Base-by-base conservation (phyloP, 441 rosid species). In the Omphalea diandra region DNA sequence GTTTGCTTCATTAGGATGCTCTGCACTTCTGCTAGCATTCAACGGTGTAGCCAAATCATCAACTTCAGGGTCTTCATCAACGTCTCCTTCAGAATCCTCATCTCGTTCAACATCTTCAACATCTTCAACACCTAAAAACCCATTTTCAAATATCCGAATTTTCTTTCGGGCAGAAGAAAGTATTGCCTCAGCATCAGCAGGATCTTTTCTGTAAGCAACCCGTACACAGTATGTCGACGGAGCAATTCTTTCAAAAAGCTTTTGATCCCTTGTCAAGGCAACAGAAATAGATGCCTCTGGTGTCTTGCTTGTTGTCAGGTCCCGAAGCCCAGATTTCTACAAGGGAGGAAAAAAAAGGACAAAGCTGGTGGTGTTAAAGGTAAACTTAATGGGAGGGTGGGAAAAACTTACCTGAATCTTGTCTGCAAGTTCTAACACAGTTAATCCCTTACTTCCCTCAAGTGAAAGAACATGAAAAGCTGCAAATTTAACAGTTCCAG, bases 211-310 rank as follows among this genome's bases (percentile, higher is more conserved):
- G 80, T 87, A 96, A 76, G 98, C 87, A 75, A 93, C 79, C 69
- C 98, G 90, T 55, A 94, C 85, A 84, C 98, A 91, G 74, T 96
- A 96, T 20, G 99, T 96, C 41, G 99, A 96, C 65, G 99, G 99
- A 76, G 99, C 99, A 65, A 91, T 90, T 84, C 99, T 90, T 87
- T 96, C 99, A 49, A 96, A 96, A 78, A 96, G 99, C 80, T 96
- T 96, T 73, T 90, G 85, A 80, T 96, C 99, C 83, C 99, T 91
- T 31, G 98, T 91, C 85, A 96, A 78, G 55, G 99, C 99, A 83
- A 93, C 99, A 69, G 99, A 91, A 72, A 96, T 91, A 6, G 99
- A 96, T 56, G 99, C 99, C 83, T 96, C 99, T 7, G 99, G 99
- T 26, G 98, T 96, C 88, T 87, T 96, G 88, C 99, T 96, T 15